A percentile compares a stretch with the other conserved stretches of the same genome.
Conservation (phyloP, 148 eudicot species). For the Simmondsia chinensis region DNA sequence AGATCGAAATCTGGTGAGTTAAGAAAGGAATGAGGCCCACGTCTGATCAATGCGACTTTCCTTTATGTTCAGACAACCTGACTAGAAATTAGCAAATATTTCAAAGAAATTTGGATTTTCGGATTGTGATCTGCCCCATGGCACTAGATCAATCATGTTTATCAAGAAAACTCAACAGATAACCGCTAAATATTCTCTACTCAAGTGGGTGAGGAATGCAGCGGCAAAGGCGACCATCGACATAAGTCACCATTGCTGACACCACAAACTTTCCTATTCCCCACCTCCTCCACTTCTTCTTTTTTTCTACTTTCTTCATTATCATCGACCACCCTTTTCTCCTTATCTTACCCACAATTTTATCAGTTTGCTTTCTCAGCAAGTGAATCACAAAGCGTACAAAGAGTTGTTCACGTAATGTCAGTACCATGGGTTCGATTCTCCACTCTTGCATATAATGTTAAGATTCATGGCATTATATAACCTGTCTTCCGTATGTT, state of each 20-base stretch:
- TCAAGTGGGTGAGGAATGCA: constrained; percentile 81
- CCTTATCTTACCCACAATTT: constrained; percentile 24
- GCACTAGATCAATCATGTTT: no score
- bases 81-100: no score
- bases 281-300: constrained; percentile 66
- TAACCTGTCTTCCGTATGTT: no score
- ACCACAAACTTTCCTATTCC: constrained; percentile 74
- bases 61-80: no score
- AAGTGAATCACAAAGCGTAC: constrained; percentile 88
- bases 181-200: constrained; percentile 92
- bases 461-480: no score
- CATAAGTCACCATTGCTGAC: constrained; percentile 77
- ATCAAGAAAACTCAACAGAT: constrained; percentile 79
- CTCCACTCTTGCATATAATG: constrained; percentile 65
- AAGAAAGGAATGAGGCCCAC: no score
- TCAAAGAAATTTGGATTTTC: no score
- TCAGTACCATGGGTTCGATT: constrained; percentile 80
- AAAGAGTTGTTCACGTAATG: constrained; percentile 86
- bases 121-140: no score
- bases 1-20: no score
- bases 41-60: no score
- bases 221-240: constrained; percentile 92
- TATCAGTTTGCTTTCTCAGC: constrained; percentile 62
- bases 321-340: constrained; percentile 15
- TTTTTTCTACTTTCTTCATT: no score